phyloP scores from a whole-genome alignment of 352 stramenopile genomes.

The Phytophthora brassicae region DNA sequence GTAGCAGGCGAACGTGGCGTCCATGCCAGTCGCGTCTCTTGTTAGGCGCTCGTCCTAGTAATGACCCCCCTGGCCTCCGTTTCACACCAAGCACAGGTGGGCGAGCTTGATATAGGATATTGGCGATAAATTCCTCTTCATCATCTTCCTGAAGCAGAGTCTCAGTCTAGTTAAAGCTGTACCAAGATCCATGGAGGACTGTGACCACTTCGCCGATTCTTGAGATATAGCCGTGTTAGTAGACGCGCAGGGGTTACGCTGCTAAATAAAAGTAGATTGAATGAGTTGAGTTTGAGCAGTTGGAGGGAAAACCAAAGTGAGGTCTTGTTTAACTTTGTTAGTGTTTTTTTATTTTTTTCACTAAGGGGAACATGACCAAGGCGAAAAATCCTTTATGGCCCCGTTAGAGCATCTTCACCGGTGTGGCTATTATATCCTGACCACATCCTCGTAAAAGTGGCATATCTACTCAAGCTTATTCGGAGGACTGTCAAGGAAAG shows the following conservation, averaged over 20 bases:
- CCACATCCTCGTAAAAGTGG: no score
- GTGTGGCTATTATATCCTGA: no score
- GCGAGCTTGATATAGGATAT: background rate
- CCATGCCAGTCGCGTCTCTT: background rate
- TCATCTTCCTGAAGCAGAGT: background rate
- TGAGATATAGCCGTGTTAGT: background rate
- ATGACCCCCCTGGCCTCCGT: background rate
- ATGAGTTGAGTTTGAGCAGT: no score
- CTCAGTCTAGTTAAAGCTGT: background rate
- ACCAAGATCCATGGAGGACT: background rate
- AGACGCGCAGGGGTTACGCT: background rate
- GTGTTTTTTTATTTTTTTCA: no score
- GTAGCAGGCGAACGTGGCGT: background rate
- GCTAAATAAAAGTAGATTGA: background rate
- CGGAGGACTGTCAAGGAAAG: no score
- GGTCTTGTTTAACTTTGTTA: no score
- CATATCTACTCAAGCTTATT: no score
- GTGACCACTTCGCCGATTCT: background rate
- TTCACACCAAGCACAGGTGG: background rate
- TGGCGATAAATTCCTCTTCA: background rate
- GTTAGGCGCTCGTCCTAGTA: background rate
- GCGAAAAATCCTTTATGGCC: no score
- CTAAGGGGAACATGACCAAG: no score
- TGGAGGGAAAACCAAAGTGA: no score
- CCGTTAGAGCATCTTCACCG: no score